Conservation (phyloP, 2,329 filamentous ascomycete species). For the Aplosporella prunicola region DNA sequence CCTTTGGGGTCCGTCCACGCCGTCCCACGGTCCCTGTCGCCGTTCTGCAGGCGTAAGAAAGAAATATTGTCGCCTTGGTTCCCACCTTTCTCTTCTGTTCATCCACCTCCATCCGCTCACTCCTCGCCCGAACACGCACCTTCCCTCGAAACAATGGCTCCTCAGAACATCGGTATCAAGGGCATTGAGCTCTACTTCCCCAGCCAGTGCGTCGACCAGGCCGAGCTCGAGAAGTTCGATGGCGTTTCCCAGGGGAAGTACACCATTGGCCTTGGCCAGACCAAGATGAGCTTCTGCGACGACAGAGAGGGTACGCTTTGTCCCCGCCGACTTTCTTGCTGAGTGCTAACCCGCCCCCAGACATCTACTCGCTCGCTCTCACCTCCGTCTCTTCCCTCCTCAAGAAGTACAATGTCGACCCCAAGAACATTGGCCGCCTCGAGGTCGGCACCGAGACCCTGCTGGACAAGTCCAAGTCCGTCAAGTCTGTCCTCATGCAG, state of each 20-base stretch:
- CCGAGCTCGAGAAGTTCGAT: constrained; percentile 47
- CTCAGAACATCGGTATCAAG: constrained; percentile 45
- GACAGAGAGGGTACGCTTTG: constrained; percentile 40
- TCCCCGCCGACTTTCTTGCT: background rate
- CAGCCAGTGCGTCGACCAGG: constrained; percentile 45
- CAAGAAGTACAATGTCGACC: constrained; percentile 44
- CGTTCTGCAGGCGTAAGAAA: background rate
- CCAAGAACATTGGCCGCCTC: constrained; percentile 41
- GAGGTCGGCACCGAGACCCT: constrained; percentile 47
- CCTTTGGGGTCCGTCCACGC: no score
- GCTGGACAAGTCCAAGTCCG: constrained; percentile 47
- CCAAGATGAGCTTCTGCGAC: constrained; percentile 48
- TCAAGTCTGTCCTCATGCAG: constrained; percentile 47
- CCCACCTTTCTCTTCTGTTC: background rate
- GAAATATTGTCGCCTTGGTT: background rate
- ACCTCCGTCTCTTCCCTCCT: constrained; percentile 43
- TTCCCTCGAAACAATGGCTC: constrained; percentile 30
- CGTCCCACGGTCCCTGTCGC: background rate
- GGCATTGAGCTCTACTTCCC: constrained; percentile 47
- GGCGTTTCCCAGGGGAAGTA: constrained; percentile 44
- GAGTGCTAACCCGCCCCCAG: constrained; percentile 19
- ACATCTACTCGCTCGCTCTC: constrained; percentile 46
- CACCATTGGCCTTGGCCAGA: constrained; percentile 46
- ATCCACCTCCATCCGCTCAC: background rate
- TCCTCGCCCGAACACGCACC: background rate